Evolutionary conservation across 495 filamentous ascomycete species (phyloP).

Genomic region (Talaromyces stipitatus): DNA sequence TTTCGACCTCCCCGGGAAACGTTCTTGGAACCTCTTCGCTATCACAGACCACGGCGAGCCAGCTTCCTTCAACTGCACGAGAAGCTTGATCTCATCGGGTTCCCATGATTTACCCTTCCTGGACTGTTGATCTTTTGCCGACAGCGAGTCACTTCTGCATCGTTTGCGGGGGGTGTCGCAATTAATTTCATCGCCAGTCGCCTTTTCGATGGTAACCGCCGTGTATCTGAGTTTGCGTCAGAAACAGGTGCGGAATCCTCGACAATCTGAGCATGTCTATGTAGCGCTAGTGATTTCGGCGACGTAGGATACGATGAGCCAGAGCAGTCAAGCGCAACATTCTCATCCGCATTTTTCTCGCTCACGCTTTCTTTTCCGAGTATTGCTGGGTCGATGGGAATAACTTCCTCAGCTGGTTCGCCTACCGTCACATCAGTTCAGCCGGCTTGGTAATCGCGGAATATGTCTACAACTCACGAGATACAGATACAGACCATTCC

Average conservation of each 20-base stretch:
- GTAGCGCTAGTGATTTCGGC: not conserved
- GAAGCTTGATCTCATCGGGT: not conserved
- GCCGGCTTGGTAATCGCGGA: not conserved
- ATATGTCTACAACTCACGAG: not conserved
- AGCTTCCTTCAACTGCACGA: not conserved
- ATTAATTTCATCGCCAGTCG: not conserved
- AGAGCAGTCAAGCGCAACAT: not conserved
- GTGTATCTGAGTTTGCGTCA: not conserved
- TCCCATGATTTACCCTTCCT: conserved; percentile 1
- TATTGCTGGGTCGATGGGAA: conserved; percentile 2
- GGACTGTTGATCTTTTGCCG: not conserved
- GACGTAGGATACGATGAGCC: not conserved
- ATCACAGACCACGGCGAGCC: not conserved
- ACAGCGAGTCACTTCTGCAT: not conserved
- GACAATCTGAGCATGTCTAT: conserved; percentile 3
- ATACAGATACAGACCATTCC: not conserved
- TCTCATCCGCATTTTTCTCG: conserved; percentile 2
- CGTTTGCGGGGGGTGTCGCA: not conserved
- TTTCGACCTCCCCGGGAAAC: not conserved
- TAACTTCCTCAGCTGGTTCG: not conserved
- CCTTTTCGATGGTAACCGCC: conserved; percentile 1
- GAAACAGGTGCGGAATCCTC: not conserved
- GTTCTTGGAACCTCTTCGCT: conserved; percentile 1
- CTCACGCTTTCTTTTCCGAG: not conserved
- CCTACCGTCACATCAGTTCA: not conserved